Percentiles rank a stretch among this genome's conserved stretches.
Evolutionary conservation across 441 rosid species (phyloP).

Genomic region (Viola pubescens): DNA sequence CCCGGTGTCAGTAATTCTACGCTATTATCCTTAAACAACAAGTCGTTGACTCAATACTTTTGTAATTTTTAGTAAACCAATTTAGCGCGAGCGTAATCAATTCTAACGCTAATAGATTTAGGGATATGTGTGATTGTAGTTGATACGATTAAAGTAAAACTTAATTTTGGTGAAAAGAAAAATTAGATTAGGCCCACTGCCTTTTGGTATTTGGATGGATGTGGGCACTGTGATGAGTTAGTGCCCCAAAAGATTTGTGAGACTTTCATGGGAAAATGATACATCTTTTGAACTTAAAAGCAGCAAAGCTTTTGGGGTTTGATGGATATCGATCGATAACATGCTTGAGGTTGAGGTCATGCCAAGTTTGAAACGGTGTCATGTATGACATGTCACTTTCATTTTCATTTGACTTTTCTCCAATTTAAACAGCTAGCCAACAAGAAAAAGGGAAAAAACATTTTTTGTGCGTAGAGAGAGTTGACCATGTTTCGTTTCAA

Average conservation of each 20-base stretch:
- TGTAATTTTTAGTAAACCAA: too few species aligned
- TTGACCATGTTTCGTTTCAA: not conserved
- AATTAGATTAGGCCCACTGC: conserved; percentile 36
- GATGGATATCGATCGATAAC: not conserved
- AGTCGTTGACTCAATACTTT: too few species aligned
- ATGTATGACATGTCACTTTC: not conserved
- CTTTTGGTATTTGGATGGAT: conserved; percentile 8
- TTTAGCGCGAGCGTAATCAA: too few species aligned
- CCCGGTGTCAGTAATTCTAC: too few species aligned
- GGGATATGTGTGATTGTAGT: too few species aligned
- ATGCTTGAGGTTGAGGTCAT: conserved; percentile 2
- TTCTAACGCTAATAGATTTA: too few species aligned
- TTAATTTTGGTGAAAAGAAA: conserved; percentile 16
- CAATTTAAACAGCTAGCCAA: not conserved
- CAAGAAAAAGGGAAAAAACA: too few species aligned
- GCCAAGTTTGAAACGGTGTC: conserved; percentile 7
- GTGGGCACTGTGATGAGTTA: conserved; percentile 17
- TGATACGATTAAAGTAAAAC: too few species aligned
- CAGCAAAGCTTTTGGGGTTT: not conserved
- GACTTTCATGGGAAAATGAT: conserved; percentile 13
- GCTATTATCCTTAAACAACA: too few species aligned
- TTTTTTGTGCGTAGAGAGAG: too few species aligned
- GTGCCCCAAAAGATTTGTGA: conserved; percentile 17
- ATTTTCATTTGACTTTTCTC: not conserved
- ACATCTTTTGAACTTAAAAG: not conserved